Evolutionary conservation across 176 grass and related monocot genomes (phyloP), one percentile per base, ranked within the genome.

Genomic region (Ensete glaucum): DNA sequence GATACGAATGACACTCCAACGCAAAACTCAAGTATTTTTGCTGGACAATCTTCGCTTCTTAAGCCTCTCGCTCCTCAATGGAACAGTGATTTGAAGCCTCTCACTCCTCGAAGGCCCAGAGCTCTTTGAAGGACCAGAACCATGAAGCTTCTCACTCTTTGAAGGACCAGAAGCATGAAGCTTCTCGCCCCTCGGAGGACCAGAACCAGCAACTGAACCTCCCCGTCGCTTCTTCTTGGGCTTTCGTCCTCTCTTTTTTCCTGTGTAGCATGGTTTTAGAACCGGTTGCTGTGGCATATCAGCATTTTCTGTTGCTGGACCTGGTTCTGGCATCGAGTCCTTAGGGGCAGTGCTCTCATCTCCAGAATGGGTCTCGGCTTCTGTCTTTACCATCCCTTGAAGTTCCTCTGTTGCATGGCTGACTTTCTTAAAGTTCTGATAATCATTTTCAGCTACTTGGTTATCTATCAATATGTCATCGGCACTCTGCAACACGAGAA

Each of bases 401-500:
- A 84, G 74, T 20, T 81, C 62, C 54, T 92, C 83, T 52, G 51
- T 80, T 76, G 78, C 85, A 54, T 83, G 83, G 63, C 65, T 74
- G 22, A 86, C 77, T 83, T 51, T 86, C 72, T 51, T 85, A 62
- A 24, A 85, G 73, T 24, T 82, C 72, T 62, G 87, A n/a, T 60
- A 60, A 8, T n/a, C 57, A n/a, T 60, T 19, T n/a, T 60, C 6
- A 8, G 63, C 84, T 54, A 74, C 74, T 87, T 93, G 90, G 82
- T 97, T 93, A 77, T 97, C 85, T 63, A 98, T 93, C 77, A 98
- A 74, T 23, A 98, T 84, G 80, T 93, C 88, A 76, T 96, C 90
- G 17, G 54, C 87, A 82, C 69, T 89, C 94, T 98, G 84, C 57
- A n/a, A 63, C 74, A 11, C 34, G 64, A 75, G 65, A 60, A 69